Base-by-base conservation (phyloP, 2,329 filamentous ascomycete genomes). In the Colletotrichum eleusines region DNA sequence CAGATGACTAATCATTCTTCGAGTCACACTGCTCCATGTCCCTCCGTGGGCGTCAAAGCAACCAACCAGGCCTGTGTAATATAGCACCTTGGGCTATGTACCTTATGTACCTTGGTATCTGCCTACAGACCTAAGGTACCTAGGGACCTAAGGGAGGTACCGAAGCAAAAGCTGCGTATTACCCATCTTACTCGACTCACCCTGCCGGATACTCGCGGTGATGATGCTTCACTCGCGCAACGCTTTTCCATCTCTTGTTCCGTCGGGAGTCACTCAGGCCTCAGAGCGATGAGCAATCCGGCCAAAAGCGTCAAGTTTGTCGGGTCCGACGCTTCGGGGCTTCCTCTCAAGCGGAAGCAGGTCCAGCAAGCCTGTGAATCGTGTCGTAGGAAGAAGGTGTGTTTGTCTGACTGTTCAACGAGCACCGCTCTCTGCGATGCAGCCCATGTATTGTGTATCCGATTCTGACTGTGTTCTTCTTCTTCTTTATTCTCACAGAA, bases 321-420 rank as follows among this genome's bases (percentile, higher is more conserved):
- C 68, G 86, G 84, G 63, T 86, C 87, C 16, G 86, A 89, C 77
- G 81, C 81, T 7, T 81, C 81, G 31, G 87, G 87, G 23, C 78
- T 89, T 69, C 87, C 87, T 5, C 80, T 88, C 65, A 90, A 90
- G 79, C 81, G 88, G 61, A 88, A 88, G 73, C 88, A 90, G 75
- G 87, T 89, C 28, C 83, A 85, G 68, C 87, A 89, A 38, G 88
- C 88, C 5, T 90, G 88, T 72, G 80, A 82, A 0, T 78, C 81
- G 2, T 90, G 88, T 73, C 85, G 88, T 5, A 85, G 83, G 59
- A 85, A 85, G 72, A 89, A 89, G 82, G 86, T 86, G 61, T 57
- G 76, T n/a, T 9, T 40, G 38, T 38, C 14, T 1, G n/a, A n/a
- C n/a, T n/a, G n/a, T n/a, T n/a, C n/a, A 38, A 20, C 23, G 11